Percentiles rank a stretch among this genome's conserved stretches.
These are phyloP conservation scores for Planoprotostelium fungivorum DNA, from an alignment of 78 protist genomes.

Conservation along the genomic window DNA sequence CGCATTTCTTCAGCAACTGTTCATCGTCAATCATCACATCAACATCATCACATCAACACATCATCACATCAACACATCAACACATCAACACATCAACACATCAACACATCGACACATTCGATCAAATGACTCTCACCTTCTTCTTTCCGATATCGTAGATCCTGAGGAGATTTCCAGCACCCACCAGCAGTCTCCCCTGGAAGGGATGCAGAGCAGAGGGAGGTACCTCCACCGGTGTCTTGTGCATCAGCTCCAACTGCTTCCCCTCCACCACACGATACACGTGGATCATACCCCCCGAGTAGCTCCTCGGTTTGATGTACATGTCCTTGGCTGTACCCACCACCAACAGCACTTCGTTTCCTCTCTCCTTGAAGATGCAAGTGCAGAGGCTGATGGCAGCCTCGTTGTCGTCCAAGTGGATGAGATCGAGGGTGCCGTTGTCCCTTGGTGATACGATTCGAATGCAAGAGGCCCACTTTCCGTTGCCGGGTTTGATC, in stretches of 20 bases:
- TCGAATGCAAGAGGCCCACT: constrained; percentile 84
- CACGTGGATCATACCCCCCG: constrained; percentile 54
- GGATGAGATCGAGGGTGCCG: constrained; percentile 42
- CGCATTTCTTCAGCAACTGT: constrained; percentile 88
- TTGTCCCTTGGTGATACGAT: constrained; percentile 57
- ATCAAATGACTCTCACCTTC: constrained; percentile 29
- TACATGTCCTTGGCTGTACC: constrained; percentile 78
- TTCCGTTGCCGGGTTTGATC: constrained; percentile 43
- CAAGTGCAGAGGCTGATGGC: constrained; percentile 42
- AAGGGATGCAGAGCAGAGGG: constrained; percentile 82
- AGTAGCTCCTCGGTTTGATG: constrained; percentile 44
- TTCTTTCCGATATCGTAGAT: constrained; percentile 89
- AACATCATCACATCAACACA: background rate
- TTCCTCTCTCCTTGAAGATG: constrained; percentile 50
- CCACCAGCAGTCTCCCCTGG: constrained; percentile 83
- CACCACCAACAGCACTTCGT: constrained; percentile 72
- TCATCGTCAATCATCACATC: background rate
- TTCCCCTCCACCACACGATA: constrained; percentile 55
- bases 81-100: too few species aligned
- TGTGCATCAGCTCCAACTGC: constrained; percentile 59
- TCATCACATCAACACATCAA: too few species aligned
- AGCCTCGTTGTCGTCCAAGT: constrained; percentile 83
- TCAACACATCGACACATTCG: too few species aligned
- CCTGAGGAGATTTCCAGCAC: constrained; percentile 73
- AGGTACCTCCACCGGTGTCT: constrained; percentile 82